A percentile compares a stretch with the other conserved stretches of the same genome.
Conservation (phyloP, 768 basidiomycete species). For the Podaxis sp. region DNA sequence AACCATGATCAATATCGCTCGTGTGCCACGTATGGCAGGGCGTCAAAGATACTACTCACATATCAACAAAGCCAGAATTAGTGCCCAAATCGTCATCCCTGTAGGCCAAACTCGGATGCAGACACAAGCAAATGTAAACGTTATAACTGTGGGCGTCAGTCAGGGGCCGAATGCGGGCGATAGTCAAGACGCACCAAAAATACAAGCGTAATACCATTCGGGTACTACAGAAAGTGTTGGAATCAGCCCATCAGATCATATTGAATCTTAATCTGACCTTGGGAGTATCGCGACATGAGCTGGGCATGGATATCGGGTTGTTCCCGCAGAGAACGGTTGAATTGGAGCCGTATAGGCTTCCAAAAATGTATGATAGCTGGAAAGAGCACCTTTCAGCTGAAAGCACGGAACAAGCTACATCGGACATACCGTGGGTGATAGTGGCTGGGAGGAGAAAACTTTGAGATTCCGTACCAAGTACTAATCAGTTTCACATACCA, state of each 20-base stretch:
- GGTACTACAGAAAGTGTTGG: conserved; percentile 40
- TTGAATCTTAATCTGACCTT: conserved; percentile 27
- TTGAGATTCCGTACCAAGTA: background rate
- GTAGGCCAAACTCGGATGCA: conserved; percentile 67
- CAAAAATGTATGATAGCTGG: conserved; percentile 52
- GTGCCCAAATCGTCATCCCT: conserved; percentile 66
- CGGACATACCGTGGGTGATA: conserved; percentile 39
- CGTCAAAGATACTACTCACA: conserved; percentile 24
- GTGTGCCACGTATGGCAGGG: background rate
- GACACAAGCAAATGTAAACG: conserved; percentile 60
- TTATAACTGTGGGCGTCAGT: conserved; percentile 31
- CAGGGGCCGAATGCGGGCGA: background rate
- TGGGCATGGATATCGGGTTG: conserved; percentile 60
- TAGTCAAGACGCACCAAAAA: conserved; percentile 33
- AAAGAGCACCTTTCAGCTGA: background rate
- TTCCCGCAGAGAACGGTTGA: conserved; percentile 48
- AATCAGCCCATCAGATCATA: background rate
- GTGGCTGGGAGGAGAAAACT: conserved; percentile 30
- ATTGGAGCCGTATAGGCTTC: conserved; percentile 53
- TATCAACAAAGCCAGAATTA: conserved; percentile 49
- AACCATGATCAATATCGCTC: conserved; percentile 7
- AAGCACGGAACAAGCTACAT: background rate
- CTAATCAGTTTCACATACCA: conserved; percentile 24
- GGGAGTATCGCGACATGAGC: conserved; percentile 55
- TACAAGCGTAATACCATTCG: conserved; percentile 59